These are phyloP conservation scores for Magnusiomyces magnusii DNA, from an alignment of 1,139 yeast species.

Conservation along the genomic window DNA sequence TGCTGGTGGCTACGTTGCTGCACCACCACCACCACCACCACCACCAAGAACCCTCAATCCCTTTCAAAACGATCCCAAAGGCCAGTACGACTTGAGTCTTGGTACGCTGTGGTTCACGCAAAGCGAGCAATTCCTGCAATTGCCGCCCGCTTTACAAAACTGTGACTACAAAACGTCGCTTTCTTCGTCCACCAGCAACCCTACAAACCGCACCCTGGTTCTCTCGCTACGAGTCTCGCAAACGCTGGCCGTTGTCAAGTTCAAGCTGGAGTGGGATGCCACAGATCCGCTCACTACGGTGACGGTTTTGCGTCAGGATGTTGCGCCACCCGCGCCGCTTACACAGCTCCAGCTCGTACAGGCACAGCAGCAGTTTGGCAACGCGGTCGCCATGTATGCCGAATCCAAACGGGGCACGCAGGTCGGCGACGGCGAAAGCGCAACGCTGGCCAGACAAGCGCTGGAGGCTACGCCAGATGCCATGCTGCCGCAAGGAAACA, in stretches of 20 bases:
- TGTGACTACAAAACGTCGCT: conserved; percentile 21
- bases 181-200: conserved; percentile 16
- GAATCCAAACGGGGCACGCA: conserved; percentile 47
- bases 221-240: conserved; percentile 36
- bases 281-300: conserved; percentile 28
- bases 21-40: conserved; percentile 1
- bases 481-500: conserved; percentile 45
- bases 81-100: conserved; percentile 23
- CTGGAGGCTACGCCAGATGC: conserved; percentile 60
- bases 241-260: conserved; percentile 46
- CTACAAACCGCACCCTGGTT: conserved; percentile 20
- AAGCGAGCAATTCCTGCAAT: conserved; percentile 19
- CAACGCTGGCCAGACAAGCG: conserved; percentile 68
- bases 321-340: conserved; percentile 48
- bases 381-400: conserved; percentile 54
- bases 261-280: conserved; percentile 43
- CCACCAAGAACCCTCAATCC: background rate
- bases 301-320: conserved; percentile 35
- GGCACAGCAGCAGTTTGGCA: conserved; percentile 33
- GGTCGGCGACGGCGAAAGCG: conserved; percentile 70
- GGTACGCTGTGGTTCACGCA: conserved; percentile 26
- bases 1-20: conserved; percentile 2
- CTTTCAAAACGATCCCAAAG: conserved; percentile 6
- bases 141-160: conserved; percentile 26
- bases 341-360: conserved; percentile 35